phyloP scores from a whole-genome alignment of 2,329 filamentous ascomycete species.

The Colletotrichum cereale region DNA sequence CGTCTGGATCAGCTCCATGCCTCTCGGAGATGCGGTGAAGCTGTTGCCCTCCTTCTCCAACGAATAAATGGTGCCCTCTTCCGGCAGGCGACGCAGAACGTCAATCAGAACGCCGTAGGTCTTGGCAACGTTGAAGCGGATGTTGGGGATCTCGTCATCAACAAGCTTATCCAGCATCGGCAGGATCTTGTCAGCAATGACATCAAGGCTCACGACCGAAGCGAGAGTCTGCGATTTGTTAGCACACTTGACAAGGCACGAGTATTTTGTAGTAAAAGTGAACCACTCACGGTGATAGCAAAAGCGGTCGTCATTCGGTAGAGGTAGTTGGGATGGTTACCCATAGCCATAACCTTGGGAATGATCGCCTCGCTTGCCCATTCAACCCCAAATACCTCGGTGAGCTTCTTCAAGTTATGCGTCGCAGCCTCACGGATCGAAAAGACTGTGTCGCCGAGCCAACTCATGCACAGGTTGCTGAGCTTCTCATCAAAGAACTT shows the following conservation, averaged over 20 bases:
- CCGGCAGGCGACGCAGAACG: constrained; percentile 91
- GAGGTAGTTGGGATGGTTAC: constrained; percentile 97
- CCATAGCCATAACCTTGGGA: constrained; percentile 98
- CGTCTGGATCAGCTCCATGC: constrained; percentile 85
- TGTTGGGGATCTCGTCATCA: constrained; percentile 96
- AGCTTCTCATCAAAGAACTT: constrained; percentile 99
- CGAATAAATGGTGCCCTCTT: constrained; percentile 86
- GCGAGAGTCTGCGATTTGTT: constrained; percentile 80
- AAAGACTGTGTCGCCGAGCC: constrained; percentile 98
- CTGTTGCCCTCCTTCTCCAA: constrained; percentile 81
- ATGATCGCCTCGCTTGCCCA: constrained; percentile 98
- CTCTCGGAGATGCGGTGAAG: constrained; percentile 75
- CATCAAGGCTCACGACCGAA: constrained; percentile 90
- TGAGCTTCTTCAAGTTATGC: constrained; percentile 97
- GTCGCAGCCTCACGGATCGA: constrained; percentile 98
- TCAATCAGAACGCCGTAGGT: constrained; percentile 92
- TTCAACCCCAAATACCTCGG: constrained; percentile 97
- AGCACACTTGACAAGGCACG: constrained; percentile 45
- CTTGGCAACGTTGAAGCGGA: constrained; percentile 99
- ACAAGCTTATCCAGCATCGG: constrained; percentile 97
- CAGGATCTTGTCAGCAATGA: constrained; percentile 92
- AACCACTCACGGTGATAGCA: constrained; percentile 86
- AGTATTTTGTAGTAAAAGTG: constrained; percentile 9
- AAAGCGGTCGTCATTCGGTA: constrained; percentile 99
- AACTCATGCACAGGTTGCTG: constrained; percentile 95